Conservation (phyloP, 306 rosid species). For the Lathyrus sativus region DNA sequence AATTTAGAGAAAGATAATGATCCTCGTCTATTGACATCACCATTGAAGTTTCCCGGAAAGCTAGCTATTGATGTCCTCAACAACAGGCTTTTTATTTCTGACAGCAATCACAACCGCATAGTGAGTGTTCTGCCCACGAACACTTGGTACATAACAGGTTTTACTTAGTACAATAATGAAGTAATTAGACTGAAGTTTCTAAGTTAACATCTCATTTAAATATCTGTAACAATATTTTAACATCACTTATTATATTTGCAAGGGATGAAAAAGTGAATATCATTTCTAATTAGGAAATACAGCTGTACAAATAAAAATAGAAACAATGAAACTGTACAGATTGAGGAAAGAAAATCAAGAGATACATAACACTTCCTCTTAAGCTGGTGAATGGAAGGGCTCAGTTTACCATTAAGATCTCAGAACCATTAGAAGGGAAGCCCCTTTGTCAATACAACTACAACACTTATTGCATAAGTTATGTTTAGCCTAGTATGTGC, state of each 20-base stretch:
- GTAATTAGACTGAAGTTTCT: slow-evolving; percentile 14
- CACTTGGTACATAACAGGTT: slow-evolving; percentile 18
- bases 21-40: slow-evolving; percentile 81
- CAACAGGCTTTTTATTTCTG: slow-evolving; percentile 95
- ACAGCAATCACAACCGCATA: slow-evolving; percentile 94
- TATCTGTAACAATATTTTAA: background rate
- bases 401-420: background rate
- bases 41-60: slow-evolving; percentile 97
- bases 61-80: slow-evolving; percentile 80
- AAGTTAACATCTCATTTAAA: slow-evolving; percentile 28
- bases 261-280: background rate
- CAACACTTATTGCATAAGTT: too few species aligned
- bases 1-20: slow-evolving; percentile 85
- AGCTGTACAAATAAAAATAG: background rate
- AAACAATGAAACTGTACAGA: background rate
- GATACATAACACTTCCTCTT: too few species aligned
- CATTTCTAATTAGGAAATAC: background rate
- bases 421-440: background rate
- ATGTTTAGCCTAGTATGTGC: too few species aligned
- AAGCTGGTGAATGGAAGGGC: background rate
- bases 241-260: slow-evolving; percentile 3
- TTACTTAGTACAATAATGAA: slow-evolving; percentile 19
- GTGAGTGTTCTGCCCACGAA: slow-evolving; percentile 51
- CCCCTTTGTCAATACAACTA: too few species aligned
- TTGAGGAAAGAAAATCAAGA: slow-evolving; percentile 2